Evolutionary conservation across 2,329 filamentous ascomycete genomes (phyloP), one percentile per base, ranked within the genome.

Genomic region (Bipolaris bicolor): DNA sequence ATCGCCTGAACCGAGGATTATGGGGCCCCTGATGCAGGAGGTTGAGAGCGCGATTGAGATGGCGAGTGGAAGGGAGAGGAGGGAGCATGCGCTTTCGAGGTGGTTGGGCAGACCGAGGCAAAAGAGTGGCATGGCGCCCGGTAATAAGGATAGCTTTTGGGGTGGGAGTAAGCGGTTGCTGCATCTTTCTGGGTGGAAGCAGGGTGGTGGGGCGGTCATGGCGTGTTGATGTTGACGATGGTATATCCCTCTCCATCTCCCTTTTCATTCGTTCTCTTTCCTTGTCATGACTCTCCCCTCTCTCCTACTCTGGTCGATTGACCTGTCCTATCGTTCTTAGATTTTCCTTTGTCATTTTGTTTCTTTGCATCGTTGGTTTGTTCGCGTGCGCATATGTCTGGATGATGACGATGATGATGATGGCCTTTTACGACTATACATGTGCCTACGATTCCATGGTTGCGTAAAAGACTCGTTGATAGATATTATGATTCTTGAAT

Each of bases 11-110:
- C 75, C 75, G 3, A 60, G 68, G 22, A 68, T 76, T 31, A 73
- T 77, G 69, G 73, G 72, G 1, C 69, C 68, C 33, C 52, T 76
- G 46, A 49, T 75, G n/a, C 72, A 71, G 34, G 68, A 74, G 46
- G 67, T 74, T 15, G 67, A 71, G 18, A 50, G 57, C 20, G 67
- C 66, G 15, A 67, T 69, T 52, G 70, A 69, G 31, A 65, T 69
- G 15, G 65, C 65, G 3, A 55, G 58, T 33, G 62, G 60, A 22
- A 41, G 39, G 18, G 65, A 65, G 49, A 60, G 63, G 39, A 64
- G 61, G 5, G 63, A 64, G 16, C 61, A 69, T 51, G 69, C 65
- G 15, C 52, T 76, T 31, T 69, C 67, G 20, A 66, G 72, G 39
- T 77, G 74, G 75, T 61, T 76, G 52, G 62, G 64, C 11, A 70